These are phyloP conservation scores for Fragilaria radians DNA, from an alignment of 108 stramenopile species.

Conservation along the genomic window DNA sequence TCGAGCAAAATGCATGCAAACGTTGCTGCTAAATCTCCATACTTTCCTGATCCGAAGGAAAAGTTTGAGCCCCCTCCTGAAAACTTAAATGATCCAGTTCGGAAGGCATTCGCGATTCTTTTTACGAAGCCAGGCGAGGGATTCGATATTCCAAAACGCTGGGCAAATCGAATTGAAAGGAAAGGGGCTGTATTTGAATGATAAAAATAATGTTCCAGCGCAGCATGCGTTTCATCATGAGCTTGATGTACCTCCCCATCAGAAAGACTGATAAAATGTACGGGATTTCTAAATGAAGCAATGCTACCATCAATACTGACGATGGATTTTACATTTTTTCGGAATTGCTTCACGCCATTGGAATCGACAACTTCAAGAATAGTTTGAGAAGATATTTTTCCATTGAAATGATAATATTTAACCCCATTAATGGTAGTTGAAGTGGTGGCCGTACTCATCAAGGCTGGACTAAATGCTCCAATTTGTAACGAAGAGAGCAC, in stretches of 20 bases:
- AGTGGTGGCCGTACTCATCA: conserved; percentile 6
- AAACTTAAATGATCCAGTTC: conserved; percentile 17
- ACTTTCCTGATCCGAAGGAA: conserved; percentile 28
- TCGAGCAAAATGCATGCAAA: conserved; percentile 38
- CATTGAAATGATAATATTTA: conserved; percentile 17
- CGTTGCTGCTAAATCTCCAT: conserved; percentile 35
- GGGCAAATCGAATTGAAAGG: conserved; percentile 41
- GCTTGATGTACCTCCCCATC: conserved; percentile 18
- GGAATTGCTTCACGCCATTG: conserved; percentile 25
- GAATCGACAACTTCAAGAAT: conserved; percentile 39
- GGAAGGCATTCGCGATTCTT: conserved; percentile 25
- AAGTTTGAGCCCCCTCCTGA: background rate
- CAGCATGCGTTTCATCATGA: conserved; percentile 22
- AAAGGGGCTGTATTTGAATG: no score
- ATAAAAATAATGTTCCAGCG: no score
- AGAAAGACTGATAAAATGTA: conserved; percentile 18
- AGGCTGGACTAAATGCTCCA: conserved; percentile 22
- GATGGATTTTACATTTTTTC: conserved; percentile 43
- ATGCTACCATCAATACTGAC: conserved; percentile 27
- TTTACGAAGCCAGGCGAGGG: conserved; percentile 33
- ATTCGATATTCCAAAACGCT: conserved; percentile 33
- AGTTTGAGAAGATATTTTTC: conserved; percentile 28
- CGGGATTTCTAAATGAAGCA: conserved; percentile 29
- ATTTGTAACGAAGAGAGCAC: conserved; percentile 22
- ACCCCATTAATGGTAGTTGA: conserved; percentile 20